These are phyloP conservation scores for Gracilariopsis chorda DNA, from an alignment of 23 red algal species.

Conservation along the genomic window DNA sequence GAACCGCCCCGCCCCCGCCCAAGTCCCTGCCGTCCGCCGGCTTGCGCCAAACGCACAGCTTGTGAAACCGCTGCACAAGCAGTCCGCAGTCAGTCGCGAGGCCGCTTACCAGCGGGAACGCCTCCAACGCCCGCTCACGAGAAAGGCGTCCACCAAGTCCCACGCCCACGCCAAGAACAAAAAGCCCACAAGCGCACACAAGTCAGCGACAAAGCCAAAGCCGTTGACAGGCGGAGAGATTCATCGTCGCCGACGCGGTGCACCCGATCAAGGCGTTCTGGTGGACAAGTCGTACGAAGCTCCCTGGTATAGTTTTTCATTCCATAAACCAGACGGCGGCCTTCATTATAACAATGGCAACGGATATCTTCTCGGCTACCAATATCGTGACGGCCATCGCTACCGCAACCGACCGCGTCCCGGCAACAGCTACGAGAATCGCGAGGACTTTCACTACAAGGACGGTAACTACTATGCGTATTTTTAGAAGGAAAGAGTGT, in stretches of 20 bases:
- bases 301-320: background rate
- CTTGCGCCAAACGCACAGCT: too few relatives aligned
- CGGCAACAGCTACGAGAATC: background rate
- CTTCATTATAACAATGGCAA: background rate
- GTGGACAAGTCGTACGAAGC: conserved; percentile 9
- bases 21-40: too few relatives aligned
- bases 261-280: background rate
- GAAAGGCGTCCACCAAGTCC: background rate
- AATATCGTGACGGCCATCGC: background rate
- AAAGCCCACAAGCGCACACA: background rate
- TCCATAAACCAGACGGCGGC: background rate
- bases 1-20: too few relatives aligned
- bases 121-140: background rate
- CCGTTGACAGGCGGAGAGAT: background rate
- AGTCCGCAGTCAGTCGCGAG: background rate
- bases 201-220: background rate
- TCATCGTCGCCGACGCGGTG: too few relatives aligned
- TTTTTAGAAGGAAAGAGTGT: too few relatives aligned
- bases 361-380: background rate
- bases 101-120: background rate
- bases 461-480: conserved; percentile 23
- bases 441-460: conserved; percentile 9
- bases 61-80: too few relatives aligned
- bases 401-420: background rate
- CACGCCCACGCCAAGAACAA: too few relatives aligned